Conservation (phyloP, 2,329 filamentous ascomycete genomes). For the Aspergillus versicolor region DNA sequence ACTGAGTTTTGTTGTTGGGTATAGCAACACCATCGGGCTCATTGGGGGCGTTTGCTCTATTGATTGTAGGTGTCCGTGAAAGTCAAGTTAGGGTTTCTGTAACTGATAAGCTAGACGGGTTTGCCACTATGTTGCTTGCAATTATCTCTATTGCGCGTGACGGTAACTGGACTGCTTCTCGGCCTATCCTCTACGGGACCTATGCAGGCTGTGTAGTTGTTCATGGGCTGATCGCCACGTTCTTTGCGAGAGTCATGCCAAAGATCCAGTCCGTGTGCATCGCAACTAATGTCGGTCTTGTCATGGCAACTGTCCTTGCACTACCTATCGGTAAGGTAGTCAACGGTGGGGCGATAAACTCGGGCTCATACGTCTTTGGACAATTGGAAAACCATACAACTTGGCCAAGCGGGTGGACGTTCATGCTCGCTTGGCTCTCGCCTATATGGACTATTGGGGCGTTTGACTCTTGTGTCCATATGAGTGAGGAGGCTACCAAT, state of each 20-base stretch:
- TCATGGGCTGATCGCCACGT: constrained; percentile 56
- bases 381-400: constrained; percentile 57
- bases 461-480: constrained; percentile 59
- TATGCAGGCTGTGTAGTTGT: constrained; percentile 55
- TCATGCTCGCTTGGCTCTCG: constrained; percentile 60
- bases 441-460: constrained; percentile 60
- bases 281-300: constrained; percentile 54
- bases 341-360: constrained; percentile 30
- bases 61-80: constrained; percentile 46
- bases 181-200: constrained; percentile 56
- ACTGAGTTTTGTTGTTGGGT: constrained; percentile 59
- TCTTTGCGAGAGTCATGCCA: constrained; percentile 57
- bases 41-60: constrained; percentile 62
- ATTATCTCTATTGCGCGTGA: constrained; percentile 58
- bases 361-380: constrained; percentile 54
- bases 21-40: constrained; percentile 60
- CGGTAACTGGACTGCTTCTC: constrained; percentile 56
- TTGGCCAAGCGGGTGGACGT: constrained; percentile 58
- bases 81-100: neutral
- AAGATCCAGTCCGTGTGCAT: constrained; percentile 59
- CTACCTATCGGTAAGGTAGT: constrained; percentile 50
- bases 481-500: constrained; percentile 61
- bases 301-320: constrained; percentile 55
- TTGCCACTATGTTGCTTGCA: constrained; percentile 43
- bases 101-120: constrained; percentile 16